Conservation (phyloP, 495 filamentous ascomycete genomes). For the Xylaria palmicola region DNA sequence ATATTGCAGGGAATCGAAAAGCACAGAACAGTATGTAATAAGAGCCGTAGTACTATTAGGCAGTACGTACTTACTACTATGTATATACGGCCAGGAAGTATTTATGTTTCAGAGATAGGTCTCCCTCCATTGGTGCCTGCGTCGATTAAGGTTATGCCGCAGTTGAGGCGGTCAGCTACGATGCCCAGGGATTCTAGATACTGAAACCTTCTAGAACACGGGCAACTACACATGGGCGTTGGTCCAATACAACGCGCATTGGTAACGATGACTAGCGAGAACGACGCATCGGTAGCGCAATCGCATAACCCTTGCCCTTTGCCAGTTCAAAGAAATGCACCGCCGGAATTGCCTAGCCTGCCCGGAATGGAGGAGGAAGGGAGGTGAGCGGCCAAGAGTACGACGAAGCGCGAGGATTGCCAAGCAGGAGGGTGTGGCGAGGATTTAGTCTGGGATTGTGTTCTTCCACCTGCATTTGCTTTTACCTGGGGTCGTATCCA, state of each 20-base stretch:
- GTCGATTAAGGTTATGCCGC: background rate
- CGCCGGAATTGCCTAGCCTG: background rate
- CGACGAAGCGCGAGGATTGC: background rate
- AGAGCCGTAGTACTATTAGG: too few species aligned
- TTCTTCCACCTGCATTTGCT: background rate
- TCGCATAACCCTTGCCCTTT: background rate
- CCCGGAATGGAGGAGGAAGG: background rate
- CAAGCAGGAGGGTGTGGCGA: background rate
- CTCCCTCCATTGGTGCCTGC: background rate
- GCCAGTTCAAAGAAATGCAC: background rate
- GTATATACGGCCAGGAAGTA: too few species aligned
- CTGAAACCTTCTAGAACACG: constrained; percentile 4
- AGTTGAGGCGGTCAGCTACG: constrained; percentile 1
- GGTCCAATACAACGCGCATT: background rate
- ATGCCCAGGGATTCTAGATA: background rate
- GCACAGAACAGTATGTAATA: too few species aligned
- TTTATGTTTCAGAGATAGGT: background rate
- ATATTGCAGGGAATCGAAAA: background rate
- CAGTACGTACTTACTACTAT: too few species aligned
- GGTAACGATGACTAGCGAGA: background rate
- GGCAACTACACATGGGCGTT: background rate
- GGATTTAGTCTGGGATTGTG: background rate
- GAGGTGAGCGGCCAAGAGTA: too few species aligned
- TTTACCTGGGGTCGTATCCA: background rate
- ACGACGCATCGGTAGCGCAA: background rate